These are phyloP conservation scores for Phlyctochytrium arcticum DNA, from an alignment of 192 early-diverging fungal species.

Conservation along the genomic window DNA sequence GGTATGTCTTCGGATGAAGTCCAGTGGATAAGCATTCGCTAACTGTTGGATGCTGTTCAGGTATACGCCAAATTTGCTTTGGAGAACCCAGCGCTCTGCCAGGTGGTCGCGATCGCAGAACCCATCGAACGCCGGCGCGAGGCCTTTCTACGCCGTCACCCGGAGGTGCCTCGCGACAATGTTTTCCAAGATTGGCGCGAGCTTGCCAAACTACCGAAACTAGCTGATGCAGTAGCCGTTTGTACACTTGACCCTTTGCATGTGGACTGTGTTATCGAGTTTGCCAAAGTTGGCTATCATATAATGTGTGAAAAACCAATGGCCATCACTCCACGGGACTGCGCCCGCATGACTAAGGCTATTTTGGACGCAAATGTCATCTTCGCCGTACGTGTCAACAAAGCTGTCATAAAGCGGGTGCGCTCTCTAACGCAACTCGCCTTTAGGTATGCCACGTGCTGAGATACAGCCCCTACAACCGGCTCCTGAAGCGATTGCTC, in stretches of 20 bases:
- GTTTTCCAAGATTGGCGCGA: constrained; percentile 41
- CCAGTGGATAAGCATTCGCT: not conserved
- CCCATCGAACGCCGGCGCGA: constrained; percentile 27
- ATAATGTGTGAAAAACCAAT: constrained; percentile 70
- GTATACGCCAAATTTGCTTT: constrained; percentile 40
- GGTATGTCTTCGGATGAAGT: constrained; percentile 24
- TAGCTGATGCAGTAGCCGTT: constrained; percentile 48
- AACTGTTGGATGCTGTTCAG: not conserved
- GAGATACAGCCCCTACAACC: constrained; percentile 58
- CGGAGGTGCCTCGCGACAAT: constrained; percentile 16
- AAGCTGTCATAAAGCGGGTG: constrained; percentile 15
- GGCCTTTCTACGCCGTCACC: constrained; percentile 25
- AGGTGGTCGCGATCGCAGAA: constrained; percentile 54
- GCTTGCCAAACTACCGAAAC: constrained; percentile 34
- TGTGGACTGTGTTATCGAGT: constrained; percentile 41
- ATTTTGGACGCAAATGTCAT: constrained; percentile 37
- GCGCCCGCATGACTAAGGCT: constrained; percentile 43
- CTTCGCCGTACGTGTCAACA: constrained; percentile 25
- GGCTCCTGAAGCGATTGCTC: constrained; percentile 51
- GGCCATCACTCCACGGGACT: constrained; percentile 48
- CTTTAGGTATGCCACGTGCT: constrained; percentile 44
- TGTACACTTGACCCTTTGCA: constrained; percentile 47
- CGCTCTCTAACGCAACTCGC: not conserved
- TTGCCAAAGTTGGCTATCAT: constrained; percentile 53
- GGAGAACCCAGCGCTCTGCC: constrained; percentile 31